A percentile compares a stretch with the other conserved stretches of the same genome.
Conservation (phyloP, 2,329 filamentous ascomycete species). For the Ophidiomyces ophidiicola region DNA sequence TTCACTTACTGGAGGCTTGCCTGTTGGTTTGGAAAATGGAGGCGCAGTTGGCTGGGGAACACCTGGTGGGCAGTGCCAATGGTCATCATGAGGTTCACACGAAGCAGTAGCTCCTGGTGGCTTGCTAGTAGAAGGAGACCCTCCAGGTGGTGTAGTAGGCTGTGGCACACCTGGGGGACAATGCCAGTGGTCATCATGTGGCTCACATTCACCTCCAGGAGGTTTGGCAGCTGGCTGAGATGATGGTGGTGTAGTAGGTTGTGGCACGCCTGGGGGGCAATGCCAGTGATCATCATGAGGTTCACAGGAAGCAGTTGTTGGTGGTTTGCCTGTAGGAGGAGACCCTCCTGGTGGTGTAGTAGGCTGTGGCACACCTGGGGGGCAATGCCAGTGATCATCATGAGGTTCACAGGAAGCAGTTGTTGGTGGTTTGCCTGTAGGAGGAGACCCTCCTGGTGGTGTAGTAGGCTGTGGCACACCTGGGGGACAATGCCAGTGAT, state of each 20-base stretch:
- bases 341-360: not conserved
- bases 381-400: not conserved
- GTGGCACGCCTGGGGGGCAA: constrained; percentile 2
- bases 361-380: not conserved
- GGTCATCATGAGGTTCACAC: not conserved
- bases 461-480: not conserved
- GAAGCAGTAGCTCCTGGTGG: not conserved
- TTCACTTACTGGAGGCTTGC: not conserved
- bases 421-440: not conserved
- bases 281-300: constrained; percentile 10
- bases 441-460: not conserved
- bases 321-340: not conserved
- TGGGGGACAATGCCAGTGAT: not conserved
- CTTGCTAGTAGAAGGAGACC: not conserved
- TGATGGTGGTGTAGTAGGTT: no score
- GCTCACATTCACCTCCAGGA: no score
- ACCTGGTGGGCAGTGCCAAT: no score
- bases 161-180: not conserved
- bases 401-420: not conserved
- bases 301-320: not conserved
- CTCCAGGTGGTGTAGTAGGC: not conserved
- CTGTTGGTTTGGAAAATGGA: not conserved
- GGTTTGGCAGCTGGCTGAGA: no score
- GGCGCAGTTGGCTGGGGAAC: constrained; percentile 4
- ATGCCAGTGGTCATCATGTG: not conserved